phyloP scores from a whole-genome alignment of 2,329 filamentous ascomycete species.

The Monosporascus sp. region DNA sequence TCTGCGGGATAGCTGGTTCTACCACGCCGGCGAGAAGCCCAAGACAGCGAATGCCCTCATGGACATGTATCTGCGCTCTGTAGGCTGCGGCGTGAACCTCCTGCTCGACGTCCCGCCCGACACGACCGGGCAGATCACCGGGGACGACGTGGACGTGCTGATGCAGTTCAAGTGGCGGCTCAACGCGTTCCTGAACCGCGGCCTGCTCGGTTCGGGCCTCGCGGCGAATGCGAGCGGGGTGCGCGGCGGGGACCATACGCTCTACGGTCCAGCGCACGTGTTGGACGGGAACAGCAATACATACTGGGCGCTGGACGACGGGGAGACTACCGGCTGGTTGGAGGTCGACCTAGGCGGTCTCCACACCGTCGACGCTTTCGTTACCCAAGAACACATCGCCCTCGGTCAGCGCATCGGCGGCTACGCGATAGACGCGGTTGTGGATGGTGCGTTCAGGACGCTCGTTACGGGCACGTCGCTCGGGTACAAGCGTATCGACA shows the following conservation, averaged over 20 bases:
- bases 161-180: constrained; percentile 15
- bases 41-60: constrained; percentile 19
- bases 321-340: constrained; percentile 16
- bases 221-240: constrained; percentile 15
- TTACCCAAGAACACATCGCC: constrained; percentile 23
- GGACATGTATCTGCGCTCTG: constrained; percentile 23
- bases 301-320: constrained; percentile 21
- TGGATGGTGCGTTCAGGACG: constrained; percentile 11
- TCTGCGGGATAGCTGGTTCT: constrained; percentile 24
- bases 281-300: constrained; percentile 17
- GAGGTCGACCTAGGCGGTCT: constrained; percentile 17
- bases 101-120: constrained; percentile 23
- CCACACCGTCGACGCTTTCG: constrained; percentile 17
- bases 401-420: constrained; percentile 25
- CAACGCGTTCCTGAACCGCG: constrained; percentile 16
- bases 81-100: constrained; percentile 21
- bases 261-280: constrained; percentile 17
- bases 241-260: constrained; percentile 9
- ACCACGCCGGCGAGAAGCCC: constrained; percentile 18
- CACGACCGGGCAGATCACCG: constrained; percentile 15
- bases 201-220: constrained; percentile 9
- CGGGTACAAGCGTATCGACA: constrained; percentile 23
- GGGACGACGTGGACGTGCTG: constrained; percentile 14
- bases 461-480: constrained; percentile 18
- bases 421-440: constrained; percentile 17